Evolutionary conservation across 1,139 yeast species (phyloP).

Genomic region (Blastobotrys petasosporus): DNA sequence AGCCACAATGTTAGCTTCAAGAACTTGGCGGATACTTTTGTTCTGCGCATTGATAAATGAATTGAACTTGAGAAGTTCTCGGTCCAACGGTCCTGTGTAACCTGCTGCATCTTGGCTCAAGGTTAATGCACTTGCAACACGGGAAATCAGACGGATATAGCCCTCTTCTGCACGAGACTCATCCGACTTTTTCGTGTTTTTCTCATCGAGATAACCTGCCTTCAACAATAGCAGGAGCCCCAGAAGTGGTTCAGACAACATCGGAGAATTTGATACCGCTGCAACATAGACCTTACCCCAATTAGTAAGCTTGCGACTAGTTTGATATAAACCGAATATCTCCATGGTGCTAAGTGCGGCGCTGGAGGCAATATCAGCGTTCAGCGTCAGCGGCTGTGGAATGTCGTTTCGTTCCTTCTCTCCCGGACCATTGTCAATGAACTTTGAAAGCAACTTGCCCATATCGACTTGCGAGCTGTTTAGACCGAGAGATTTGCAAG

Average conservation of each 20-base stretch:
- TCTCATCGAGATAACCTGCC: conserved; percentile 20
- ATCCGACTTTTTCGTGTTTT: conserved; percentile 14
- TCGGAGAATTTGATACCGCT: conserved; percentile 28
- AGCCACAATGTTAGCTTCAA: conserved; percentile 51
- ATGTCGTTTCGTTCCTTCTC: no score
- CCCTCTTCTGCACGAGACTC: conserved; percentile 19
- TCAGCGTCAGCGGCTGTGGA: not conserved
- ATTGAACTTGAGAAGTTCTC: conserved; percentile 58
- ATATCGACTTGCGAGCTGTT: not conserved
- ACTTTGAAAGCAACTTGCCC: not conserved
- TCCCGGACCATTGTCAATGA: no score
- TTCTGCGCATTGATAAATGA: conserved; percentile 56
- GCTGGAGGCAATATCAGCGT: conserved; percentile 32
- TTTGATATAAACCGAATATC: conserved; percentile 50
- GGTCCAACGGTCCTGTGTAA: conserved; percentile 66
- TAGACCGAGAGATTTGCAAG: not conserved
- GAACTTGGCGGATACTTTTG: conserved; percentile 46
- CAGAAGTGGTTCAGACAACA: conserved; percentile 28
- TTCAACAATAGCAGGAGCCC: conserved; percentile 30
- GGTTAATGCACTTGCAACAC: conserved; percentile 52
- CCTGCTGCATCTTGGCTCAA: conserved; percentile 52
- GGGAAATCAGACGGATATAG: conserved; percentile 47
- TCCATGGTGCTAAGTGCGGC: conserved; percentile 53
- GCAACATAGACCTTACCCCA: conserved; percentile 52
- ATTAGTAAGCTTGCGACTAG: conserved; percentile 40